Evolutionary conservation across 371 early-diverging fungal species (phyloP).

Genomic region (Dichotomocladium elegans): DNA sequence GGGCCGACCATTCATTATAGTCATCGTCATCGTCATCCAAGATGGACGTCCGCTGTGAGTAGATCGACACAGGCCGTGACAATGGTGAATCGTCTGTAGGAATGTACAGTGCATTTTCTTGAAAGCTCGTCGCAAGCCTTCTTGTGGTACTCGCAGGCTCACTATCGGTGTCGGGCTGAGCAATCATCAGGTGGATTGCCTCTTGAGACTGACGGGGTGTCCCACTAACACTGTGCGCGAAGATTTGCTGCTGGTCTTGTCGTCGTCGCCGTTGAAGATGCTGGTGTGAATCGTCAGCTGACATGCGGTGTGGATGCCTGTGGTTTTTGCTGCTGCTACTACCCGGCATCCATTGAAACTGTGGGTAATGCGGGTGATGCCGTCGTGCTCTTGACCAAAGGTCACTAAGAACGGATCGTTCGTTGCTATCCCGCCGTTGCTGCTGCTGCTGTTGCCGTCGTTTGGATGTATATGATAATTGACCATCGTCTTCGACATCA

Average conservation of each 20-base stretch:
- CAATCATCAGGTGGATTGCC: too few species aligned
- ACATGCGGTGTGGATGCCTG: too few species aligned
- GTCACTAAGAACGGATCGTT: slow-evolving; percentile 24
- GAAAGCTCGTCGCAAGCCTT: slow-evolving; percentile 13
- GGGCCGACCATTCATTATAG: background rate
- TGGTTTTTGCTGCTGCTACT: too few species aligned
- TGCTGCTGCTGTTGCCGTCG: slow-evolving; percentile 19
- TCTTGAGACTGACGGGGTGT: too few species aligned
- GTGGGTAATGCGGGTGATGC: slow-evolving; percentile 30
- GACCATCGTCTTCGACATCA: slow-evolving; percentile 27
- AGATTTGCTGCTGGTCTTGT: too few species aligned
- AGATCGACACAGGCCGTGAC: slow-evolving; percentile 26
- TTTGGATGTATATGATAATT: too few species aligned
- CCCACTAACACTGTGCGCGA: too few species aligned
- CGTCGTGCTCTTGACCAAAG: slow-evolving; percentile 30
- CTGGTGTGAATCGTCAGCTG: too few species aligned
- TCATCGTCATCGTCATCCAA: background rate
- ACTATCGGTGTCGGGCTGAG: too few species aligned
- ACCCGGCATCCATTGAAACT: slow-evolving; percentile 30
- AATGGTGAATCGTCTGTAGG: slow-evolving; percentile 1
- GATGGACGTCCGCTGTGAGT: background rate
- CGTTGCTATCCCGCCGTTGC: slow-evolving; percentile 25
- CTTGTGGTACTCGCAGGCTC: too few species aligned
- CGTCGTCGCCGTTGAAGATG: slow-evolving; percentile 7
- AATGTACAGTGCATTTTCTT: slow-evolving; percentile 5